Conservation (phyloP, 768 basidiomycete species). For the Agrocybe chaxingu region DNA sequence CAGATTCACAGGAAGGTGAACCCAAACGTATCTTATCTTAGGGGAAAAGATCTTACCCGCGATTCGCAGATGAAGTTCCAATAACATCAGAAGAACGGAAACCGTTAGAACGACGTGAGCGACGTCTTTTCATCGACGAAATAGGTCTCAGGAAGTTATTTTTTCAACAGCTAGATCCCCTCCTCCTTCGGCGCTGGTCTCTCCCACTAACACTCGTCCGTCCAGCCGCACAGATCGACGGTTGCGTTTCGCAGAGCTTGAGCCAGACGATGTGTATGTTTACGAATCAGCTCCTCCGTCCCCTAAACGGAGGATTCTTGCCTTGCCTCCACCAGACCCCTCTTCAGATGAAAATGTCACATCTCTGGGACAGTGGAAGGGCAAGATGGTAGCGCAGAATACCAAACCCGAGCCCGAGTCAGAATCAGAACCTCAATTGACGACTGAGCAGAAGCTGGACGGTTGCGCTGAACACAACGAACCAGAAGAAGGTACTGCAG, state of each 20-base stretch:
- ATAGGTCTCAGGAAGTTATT: neutral
- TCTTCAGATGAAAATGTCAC: constrained; percentile 31
- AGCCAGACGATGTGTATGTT: constrained; percentile 72
- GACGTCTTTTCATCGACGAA: neutral
- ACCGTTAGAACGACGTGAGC: constrained; percentile 16
- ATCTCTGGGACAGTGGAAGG: constrained; percentile 39
- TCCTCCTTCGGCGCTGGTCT: constrained; percentile 45
- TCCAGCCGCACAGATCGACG: constrained; percentile 54
- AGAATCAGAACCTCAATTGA: neutral
- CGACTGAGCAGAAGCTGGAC: neutral
- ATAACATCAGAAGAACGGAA: constrained; percentile 19
- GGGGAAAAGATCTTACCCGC: too few species aligned
- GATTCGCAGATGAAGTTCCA: constrained; percentile 13
- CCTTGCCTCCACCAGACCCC: constrained; percentile 50
- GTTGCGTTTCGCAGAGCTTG: constrained; percentile 75
- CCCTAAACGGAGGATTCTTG: constrained; percentile 57
- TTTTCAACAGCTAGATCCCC: constrained; percentile 18
- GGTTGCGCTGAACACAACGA: constrained; percentile 16
- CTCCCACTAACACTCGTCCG: constrained; percentile 51
- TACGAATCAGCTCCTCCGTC: constrained; percentile 82
- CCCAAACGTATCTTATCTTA: too few species aligned
- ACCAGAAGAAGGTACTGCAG: constrained; percentile 71
- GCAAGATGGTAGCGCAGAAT: constrained; percentile 18
- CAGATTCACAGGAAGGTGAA: too few species aligned
- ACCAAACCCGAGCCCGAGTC: neutral